Evolutionary conservation across 305 asterid species (phyloP), one percentile per base, ranked within the genome.

Genomic region (Monarda citriodora): DNA sequence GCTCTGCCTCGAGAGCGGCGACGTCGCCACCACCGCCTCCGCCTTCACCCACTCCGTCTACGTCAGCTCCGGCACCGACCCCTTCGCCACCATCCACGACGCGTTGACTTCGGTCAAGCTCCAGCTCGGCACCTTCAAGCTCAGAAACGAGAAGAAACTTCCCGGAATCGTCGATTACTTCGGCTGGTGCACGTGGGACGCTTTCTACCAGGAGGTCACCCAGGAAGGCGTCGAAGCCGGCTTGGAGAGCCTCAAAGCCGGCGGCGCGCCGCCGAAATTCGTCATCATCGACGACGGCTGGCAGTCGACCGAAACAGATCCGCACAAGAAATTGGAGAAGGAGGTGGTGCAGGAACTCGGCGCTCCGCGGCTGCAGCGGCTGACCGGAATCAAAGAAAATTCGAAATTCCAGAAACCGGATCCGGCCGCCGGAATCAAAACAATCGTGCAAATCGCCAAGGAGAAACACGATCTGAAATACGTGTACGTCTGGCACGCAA

Each of bases 121-220:
- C 21, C 98, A 88, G 58, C 84, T 88, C 16, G 78, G 85, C 37
- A 80, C 88, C 5, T 91, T 91, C 63, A 67, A 80, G 37, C 68
- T 82, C 49, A 65, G 96, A 55, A 66, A 76, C 21, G 98, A 91
- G 79, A 91, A 91, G 85, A 86, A 80, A 52, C 57, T 88, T 38
- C 96, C 96, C 0, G 89, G 83, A 59, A 80, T 88, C 32, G 79
- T 86, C 20, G 96, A 88, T 64, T 86, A 72, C 69, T 91, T 91
- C 21, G 98, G 98, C 7, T 91, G 98, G 98, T 91, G 98, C 68
- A 91, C 95, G 0, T 91, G 98, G 98, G 98, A 91, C 62, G 98
- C 96, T 13, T 91, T 84, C 63, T 88, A 91, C 53, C 88, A 84
- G 42, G 94, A 91, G 41, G 98, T 91, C 34, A 82, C 94, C 53